Percentiles rank a stretch among this genome's conserved stretches.
phyloP scores from a whole-genome alignment of 805 yeast genomes.

The Metschnikowia baotianmanensis region DNA sequence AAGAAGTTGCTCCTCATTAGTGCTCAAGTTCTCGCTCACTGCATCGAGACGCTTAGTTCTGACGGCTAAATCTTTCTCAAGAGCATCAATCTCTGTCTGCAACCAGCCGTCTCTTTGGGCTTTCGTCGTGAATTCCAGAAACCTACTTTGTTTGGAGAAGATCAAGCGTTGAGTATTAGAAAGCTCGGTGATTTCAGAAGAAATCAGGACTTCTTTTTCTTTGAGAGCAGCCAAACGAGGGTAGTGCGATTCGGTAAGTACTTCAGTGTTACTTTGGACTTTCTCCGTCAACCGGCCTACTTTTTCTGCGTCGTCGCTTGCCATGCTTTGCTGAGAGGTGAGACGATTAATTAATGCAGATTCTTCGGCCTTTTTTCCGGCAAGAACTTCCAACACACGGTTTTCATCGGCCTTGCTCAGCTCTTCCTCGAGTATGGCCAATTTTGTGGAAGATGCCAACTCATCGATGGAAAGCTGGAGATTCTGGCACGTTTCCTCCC shows the following conservation, averaged over 20 bases:
- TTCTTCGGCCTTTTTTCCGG: constrained; percentile 48
- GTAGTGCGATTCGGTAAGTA: constrained; percentile 32
- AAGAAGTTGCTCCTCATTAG: constrained; percentile 26
- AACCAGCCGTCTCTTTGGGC: constrained; percentile 71
- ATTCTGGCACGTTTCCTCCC: constrained; percentile 52
- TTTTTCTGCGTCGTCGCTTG: constrained; percentile 21
- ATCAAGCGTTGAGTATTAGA: constrained; percentile 56
- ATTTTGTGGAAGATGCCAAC: constrained; percentile 47
- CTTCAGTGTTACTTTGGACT: constrained; percentile 36
- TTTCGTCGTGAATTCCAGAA: constrained; percentile 52
- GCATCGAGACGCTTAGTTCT: constrained; percentile 4
- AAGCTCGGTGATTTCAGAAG: constrained; percentile 38
- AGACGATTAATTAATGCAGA: constrained; percentile 41
- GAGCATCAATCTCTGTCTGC: constrained; percentile 43
- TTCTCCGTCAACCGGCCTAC: constrained; percentile 23
- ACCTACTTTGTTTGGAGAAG: constrained; percentile 69
- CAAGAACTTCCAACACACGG: constrained; percentile 47
- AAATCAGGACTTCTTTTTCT: constrained; percentile 39
- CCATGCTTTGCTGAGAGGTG: constrained; percentile 28
- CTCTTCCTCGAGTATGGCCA: constrained; percentile 54
- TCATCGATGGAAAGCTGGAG: constrained; percentile 46
- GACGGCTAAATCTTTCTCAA: constrained; percentile 22
- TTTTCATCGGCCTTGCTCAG: constrained; percentile 50
- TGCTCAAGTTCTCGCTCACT: constrained; percentile 9
- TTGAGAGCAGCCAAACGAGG: constrained; percentile 35